phyloP scores from a whole-genome alignment of 805 yeast genomes.

The Candida incommunis region DNA sequence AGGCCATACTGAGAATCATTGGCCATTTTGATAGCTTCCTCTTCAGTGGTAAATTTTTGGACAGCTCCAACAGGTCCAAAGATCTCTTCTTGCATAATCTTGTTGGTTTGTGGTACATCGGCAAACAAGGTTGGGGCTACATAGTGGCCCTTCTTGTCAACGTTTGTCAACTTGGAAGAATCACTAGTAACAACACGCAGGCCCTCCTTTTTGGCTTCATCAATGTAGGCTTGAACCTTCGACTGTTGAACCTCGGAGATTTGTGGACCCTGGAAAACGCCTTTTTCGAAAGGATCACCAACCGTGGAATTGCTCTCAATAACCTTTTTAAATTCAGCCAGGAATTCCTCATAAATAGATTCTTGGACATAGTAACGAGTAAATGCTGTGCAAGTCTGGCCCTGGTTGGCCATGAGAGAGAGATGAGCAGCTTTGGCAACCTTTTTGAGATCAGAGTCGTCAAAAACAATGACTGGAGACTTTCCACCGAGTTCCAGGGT shows the following conservation, averaged over 20 bases:
- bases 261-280: constrained; percentile 83
- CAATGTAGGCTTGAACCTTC: constrained; percentile 63
- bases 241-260: constrained; percentile 68
- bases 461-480: constrained; percentile 80
- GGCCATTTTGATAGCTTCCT: constrained; percentile 65
- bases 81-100: constrained; percentile 76
- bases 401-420: constrained; percentile 88
- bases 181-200: constrained; percentile 72
- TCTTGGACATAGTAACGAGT: constrained; percentile 86
- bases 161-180: constrained; percentile 57
- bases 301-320: constrained; percentile 38
- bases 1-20: constrained; percentile 76
- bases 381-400: constrained; percentile 94
- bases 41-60: constrained; percentile 67
- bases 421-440: constrained; percentile 62
- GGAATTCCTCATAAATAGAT: constrained; percentile 62
- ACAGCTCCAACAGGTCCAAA: constrained; percentile 89
- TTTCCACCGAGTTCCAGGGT: constrained; percentile 95
- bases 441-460: constrained; percentile 67
- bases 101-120: constrained; percentile 60
- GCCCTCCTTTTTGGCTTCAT: constrained; percentile 70
- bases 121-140: constrained; percentile 69
- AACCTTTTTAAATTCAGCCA: constrained; percentile 42
- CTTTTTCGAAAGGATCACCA: constrained; percentile 76
- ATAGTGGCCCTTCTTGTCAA: constrained; percentile 27